Base-by-base conservation (phyloP, 2,329 filamentous ascomycete genomes). In the Fusarium neocosmosporiellum region DNA sequence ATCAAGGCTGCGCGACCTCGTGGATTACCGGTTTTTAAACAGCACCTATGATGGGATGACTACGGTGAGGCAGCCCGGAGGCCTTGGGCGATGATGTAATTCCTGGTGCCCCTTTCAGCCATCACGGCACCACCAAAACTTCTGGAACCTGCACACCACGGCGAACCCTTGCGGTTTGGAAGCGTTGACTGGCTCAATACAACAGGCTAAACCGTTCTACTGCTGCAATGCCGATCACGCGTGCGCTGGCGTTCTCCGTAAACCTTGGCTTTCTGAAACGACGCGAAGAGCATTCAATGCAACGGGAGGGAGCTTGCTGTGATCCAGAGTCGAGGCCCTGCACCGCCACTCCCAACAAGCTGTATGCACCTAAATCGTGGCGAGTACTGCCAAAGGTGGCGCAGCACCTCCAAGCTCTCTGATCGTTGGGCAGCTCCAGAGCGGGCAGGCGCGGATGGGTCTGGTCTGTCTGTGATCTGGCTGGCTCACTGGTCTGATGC, bases 41-140 rank as follows among this genome's bases (percentile, higher is more conserved):
- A 34, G 31, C 33, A 36, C 55, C 41, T 29, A 69, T 74, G 71
- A 66, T 57, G 60, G 50, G 60, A 34, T 67, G 59, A 33, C 57
- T 59, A 54, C n/a, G 66, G 62, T 72, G 72, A 74, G 72, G 72
- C 60, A 75, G 72, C 72, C 72, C 29, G 27, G 60, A 46, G 50
- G 54, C 39, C 54, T 66, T 59, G 60, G 62, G 50, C 71, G 57
- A 78, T 78, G 76, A 78, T 78, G 76, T 78, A 78, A 78, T 75
- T 64, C 27, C 37, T 22, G 54, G 58, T 59, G 59, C 71, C 48
- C 37, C 34, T 41, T 63, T 31, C 20, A 33, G 48, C 46, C 24
- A 63, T 60, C 58, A 36, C 59, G 20, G 31, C 43, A 29, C 31
- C 33, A 72, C 54, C 66, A 27, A 46, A 70, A 59, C 48, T 61